phyloP scores from a whole-genome alignment of 2,329 filamentous ascomycete species.

The Botrytis tulipae region DNA sequence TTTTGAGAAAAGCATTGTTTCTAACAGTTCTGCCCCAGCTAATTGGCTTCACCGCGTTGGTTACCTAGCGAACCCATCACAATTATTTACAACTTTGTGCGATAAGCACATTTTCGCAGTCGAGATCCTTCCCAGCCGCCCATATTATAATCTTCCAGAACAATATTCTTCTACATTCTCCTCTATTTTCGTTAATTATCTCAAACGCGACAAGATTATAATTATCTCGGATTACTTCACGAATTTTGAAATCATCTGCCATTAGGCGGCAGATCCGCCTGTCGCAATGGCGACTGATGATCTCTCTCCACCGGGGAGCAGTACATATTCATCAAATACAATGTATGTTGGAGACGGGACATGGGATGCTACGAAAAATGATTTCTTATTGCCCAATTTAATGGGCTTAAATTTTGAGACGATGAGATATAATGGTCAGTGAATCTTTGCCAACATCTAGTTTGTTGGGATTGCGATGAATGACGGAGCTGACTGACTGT shows the following conservation, averaged over 20 bases:
- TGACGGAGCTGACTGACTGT: slow-evolving; percentile 5
- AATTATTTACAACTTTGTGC: slow-evolving; percentile 17
- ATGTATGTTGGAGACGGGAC: slow-evolving; percentile 78
- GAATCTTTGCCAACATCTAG: slow-evolving; percentile 24
- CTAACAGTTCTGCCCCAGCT: not conserved
- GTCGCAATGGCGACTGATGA: slow-evolving; percentile 37
- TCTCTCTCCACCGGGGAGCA: slow-evolving; percentile 61
- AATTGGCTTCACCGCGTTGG: slow-evolving; percentile 1
- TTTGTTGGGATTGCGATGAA: slow-evolving; percentile 23
- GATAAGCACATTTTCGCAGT: slow-evolving; percentile 15
- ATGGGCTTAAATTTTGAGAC: slow-evolving; percentile 75
- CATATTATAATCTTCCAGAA: slow-evolving; percentile 10
- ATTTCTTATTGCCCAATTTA: slow-evolving; percentile 75
- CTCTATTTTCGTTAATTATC: not conserved
- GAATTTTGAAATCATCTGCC: slow-evolving; percentile 15
- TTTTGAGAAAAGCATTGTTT: not conserved
- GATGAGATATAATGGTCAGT: slow-evolving; percentile 76
- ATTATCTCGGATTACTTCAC: not conserved
- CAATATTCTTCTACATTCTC: not conserved
- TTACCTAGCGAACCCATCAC: slow-evolving; percentile 17
- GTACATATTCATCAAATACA: slow-evolving; percentile 70
- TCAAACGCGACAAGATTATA: not conserved
- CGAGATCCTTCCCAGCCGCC: slow-evolving; percentile 4
- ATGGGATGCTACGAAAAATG: slow-evolving; percentile 75
- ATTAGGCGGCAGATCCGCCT: slow-evolving; percentile 29